Base-by-base conservation (phyloP, 2,329 filamentous ascomycete species). In the Leptodontidium sp. region DNA sequence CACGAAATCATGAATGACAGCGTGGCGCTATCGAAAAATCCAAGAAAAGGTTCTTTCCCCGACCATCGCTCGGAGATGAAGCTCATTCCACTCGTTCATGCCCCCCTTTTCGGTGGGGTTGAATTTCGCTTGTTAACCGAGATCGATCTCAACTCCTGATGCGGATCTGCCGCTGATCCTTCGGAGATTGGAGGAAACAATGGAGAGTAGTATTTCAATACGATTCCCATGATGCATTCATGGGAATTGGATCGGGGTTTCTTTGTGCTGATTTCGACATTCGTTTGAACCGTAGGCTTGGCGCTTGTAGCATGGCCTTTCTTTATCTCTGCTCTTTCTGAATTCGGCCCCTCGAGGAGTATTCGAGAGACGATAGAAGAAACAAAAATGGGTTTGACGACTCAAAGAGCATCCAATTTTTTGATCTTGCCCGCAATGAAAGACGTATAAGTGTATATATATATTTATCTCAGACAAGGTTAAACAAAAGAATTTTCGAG, bases 111-210 rank as follows among this genome's bases (percentile, higher is more conserved):
- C 15, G 35, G 21, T 2, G 11, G 57, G 57, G 35, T 26, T 14
- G 38, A 45, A 43, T 24, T n/a, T 59, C 57, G 57, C 35, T 59
- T 45, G 21, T 9, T 21, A 59, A 26, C 35, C 57, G 57, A 45
- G 35, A 43, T 59, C 35, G 21, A 45, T 43, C 24, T 6, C 17
- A 58, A 26, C n/a, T 43, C 55, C 35, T 4, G 11, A 24, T 26
- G n/a, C 55, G 55, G 57, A 43, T 59, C 38, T 26, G 12, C 21
- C 35, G 57, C n/a, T 45, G 32, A 43, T 9, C 8, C 35, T 55
- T 35, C 52, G 52, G 52, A 55, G 52, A 55, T 55, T 55, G 29
- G 14, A 2, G 32, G 24, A 32, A 12, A 21, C 8, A 29, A 24
- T 17, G 32, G 29, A 32, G 6, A 32, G 15, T 55, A 26, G 26